Base-by-base conservation (phyloP, 2,329 filamentous ascomycete species). In the Xylaria hypoxylon region DNA sequence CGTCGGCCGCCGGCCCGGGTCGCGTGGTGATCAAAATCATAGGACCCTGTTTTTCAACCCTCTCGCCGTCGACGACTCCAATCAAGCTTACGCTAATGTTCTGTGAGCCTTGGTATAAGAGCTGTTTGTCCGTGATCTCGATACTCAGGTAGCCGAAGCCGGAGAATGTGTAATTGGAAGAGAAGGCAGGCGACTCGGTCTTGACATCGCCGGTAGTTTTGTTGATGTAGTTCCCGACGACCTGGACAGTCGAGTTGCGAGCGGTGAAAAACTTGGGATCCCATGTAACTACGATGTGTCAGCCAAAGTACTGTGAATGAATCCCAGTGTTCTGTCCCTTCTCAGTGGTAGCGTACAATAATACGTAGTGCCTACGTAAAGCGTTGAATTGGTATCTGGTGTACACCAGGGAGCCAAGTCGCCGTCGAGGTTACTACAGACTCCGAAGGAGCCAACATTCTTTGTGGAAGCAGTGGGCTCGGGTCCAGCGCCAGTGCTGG, bases 21-120 rank as follows among this genome's bases (percentile, higher is more conserved):
- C 76, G 73, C 47, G 77, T 77, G 51, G 81, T 77, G 64, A 85
- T 78, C 5, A 79, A 73, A 65, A 85, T 73, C 15, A 77, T 77
- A 5, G 85, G 83, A 45, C 81, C 83, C 24, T 71, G 74, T 70
- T 79, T 75, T 47, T 73, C 70, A 6, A 78, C 71, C 58, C 74
- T 73, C 58, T 73, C 75, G 57, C 70, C 69, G 62, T 77, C 77
- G 50, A 79, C 74, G 61, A 77, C 75, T 52, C 78, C 78, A 68
- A 82, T 75, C 42, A 87, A 78, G 38, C 78, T 79, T 38, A 87
- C 69, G 64, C 83, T 83, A 72, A 87, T 78, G 78, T 86, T 87
- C 74, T 82, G 79, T 55, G 73, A 71, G 24, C 76, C 70, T 48
- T 77, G 74, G 70, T 78, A 74, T 56, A 76, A 74, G 65, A 86